A percentile compares a stretch with the other conserved stretches of the same genome.
Conservation (phyloP, 768 basidiomycete genomes). For the Tricholoma furcatifolium region DNA sequence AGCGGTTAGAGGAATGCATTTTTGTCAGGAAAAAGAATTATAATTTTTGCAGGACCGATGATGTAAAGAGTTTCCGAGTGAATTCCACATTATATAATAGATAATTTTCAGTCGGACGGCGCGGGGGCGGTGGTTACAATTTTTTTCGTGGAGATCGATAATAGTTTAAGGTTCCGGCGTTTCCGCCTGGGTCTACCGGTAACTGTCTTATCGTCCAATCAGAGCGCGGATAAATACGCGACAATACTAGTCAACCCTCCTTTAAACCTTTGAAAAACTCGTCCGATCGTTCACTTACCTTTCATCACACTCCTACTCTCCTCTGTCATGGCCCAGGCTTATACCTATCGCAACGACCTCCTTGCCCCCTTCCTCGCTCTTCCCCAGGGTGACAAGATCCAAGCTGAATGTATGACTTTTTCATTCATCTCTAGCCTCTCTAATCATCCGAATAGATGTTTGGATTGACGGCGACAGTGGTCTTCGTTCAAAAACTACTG, state of each 20-base stretch:
- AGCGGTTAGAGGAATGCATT: constrained; percentile 55
- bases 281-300: constrained; percentile 19
- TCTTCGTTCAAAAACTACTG: constrained; percentile 95
- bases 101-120: neutral
- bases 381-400: constrained; percentile 86
- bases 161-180: constrained; percentile 16
- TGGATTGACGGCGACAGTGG: constrained; percentile 97
- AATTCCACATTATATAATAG: neutral
- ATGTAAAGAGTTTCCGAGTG: constrained; percentile 25
- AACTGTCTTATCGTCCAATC: constrained; percentile 46
- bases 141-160: constrained; percentile 10
- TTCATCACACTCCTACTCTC: constrained; percentile 11
- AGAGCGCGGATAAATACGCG: constrained; percentile 23
- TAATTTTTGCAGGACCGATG: constrained; percentile 39
- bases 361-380: constrained; percentile 89
- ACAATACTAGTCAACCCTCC: constrained; percentile 22
- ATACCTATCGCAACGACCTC: constrained; percentile 74
- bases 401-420: constrained; percentile 81
- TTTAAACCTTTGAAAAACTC: constrained; percentile 19
- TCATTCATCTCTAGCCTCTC: constrained; percentile 10
- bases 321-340: constrained; percentile 27
- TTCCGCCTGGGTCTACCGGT: constrained; percentile 16
- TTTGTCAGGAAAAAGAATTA: constrained; percentile 17
- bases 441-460: constrained; percentile 62
- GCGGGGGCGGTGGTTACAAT: neutral